phyloP scores from a whole-genome alignment of 148 eudicot species.

The Camellia sinensis region DNA sequence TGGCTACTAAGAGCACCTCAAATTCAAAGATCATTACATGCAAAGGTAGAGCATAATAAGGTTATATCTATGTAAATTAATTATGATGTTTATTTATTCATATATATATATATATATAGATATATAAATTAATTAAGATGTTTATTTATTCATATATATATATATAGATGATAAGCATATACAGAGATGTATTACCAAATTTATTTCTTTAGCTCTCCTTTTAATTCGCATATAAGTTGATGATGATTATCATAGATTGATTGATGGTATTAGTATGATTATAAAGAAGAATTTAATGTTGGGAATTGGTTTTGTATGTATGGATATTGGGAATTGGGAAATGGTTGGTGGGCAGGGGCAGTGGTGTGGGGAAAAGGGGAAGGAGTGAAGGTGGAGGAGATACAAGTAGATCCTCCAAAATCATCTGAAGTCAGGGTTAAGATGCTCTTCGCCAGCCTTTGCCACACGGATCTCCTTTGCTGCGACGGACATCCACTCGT shows the following conservation, averaged over 20 bases:
- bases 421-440: slow-evolving; percentile 37
- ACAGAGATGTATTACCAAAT: no score
- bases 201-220: no score
- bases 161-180: no score
- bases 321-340: no score
- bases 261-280: no score
- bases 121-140: not conserved
- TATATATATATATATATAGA: not conserved
- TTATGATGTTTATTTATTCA: not conserved
- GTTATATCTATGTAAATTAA: not conserved
- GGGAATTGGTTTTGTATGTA: no score
- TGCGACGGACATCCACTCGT: slow-evolving; percentile 33
- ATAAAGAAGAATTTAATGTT: no score
- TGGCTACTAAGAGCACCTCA: not conserved
- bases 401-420: slow-evolving; percentile 46
- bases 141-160: not conserved
- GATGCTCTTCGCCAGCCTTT: slow-evolving; percentile 46
- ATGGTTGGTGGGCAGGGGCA: slow-evolving; percentile 18
- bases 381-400: slow-evolving; percentile 38
- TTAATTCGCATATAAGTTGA: no score
- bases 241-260: no score
- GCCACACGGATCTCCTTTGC: slow-evolving; percentile 48
- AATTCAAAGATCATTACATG: slow-evolving; percentile 19
- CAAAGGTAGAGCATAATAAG: slow-evolving; percentile 16
- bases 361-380: slow-evolving; percentile 31